phyloP scores from a whole-genome alignment of 352 stramenopile species.

The Phytophthora syringae region DNA sequence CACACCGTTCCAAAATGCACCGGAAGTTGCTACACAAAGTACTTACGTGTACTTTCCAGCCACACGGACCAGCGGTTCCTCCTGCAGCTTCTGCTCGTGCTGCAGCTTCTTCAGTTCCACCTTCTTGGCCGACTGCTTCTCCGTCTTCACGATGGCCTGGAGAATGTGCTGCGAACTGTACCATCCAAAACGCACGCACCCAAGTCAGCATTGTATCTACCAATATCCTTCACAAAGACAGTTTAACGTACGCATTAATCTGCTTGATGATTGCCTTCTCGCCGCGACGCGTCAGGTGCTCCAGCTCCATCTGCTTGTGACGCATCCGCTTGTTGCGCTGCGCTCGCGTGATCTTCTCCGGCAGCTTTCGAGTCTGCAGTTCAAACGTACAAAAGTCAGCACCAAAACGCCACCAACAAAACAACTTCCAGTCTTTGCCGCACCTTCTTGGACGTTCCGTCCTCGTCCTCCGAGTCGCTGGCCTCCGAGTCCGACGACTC shows the following conservation, averaged over 20 bases:
- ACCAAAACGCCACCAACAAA: neutral
- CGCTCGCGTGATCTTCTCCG: constrained; percentile 67
- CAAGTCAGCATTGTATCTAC: neutral
- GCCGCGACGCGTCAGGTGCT: constrained; percentile 62
- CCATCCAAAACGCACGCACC: constrained; percentile 1
- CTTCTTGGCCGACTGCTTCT: constrained; percentile 72
- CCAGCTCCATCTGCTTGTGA: constrained; percentile 82
- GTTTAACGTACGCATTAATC: constrained; percentile 78
- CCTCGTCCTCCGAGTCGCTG: constrained; percentile 50
- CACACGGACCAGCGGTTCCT: constrained; percentile 76
- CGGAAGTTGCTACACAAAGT: neutral
- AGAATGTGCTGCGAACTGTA: constrained; percentile 73
- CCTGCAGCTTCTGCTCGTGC: constrained; percentile 76
- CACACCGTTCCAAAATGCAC: neutral
- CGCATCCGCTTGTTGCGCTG: constrained; percentile 83
- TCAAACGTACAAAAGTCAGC: neutral
- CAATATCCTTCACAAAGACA: neutral
- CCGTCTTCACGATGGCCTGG: constrained; percentile 67
- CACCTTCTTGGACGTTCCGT: constrained; percentile 42
- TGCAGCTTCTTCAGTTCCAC: constrained; percentile 80
- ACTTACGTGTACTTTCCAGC: constrained; percentile 79
- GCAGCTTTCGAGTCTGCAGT: constrained; percentile 42
- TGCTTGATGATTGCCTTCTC: constrained; percentile 87
- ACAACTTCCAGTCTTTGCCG: neutral
- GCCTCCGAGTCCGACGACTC: constrained; percentile 53